These are phyloP conservation scores for Globisporangium camurandrum DNA, from an alignment of 352 stramenopile genomes.

Conservation along the genomic window DNA sequence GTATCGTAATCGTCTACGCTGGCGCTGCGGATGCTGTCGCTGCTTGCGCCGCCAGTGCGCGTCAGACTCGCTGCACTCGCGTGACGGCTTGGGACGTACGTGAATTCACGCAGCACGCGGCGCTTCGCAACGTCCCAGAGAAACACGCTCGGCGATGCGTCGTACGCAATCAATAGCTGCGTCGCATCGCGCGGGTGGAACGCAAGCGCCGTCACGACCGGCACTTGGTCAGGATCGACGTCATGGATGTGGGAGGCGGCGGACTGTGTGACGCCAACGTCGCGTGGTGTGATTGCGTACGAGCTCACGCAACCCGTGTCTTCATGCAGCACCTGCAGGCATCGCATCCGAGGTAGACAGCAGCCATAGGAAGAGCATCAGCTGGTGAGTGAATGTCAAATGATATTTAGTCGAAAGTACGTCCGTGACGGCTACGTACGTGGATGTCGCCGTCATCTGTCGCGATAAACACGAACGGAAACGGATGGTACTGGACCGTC, in stretches of 20 bases:
- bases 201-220: slow-evolving; percentile 41
- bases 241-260: too few species aligned
- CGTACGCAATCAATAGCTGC: slow-evolving; percentile 56
- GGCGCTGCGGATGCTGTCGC: not conserved
- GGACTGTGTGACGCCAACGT: slow-evolving; percentile 23
- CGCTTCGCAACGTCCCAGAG: slow-evolving; percentile 66
- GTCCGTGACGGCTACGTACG: slow-evolving; percentile 17
- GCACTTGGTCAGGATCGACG: slow-evolving; percentile 14
- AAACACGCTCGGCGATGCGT: slow-evolving; percentile 33
- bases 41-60: too few species aligned
- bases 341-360: too few species aligned
- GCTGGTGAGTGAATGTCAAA: not conserved
- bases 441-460: slow-evolving; percentile 59
- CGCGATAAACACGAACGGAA: slow-evolving; percentile 66
- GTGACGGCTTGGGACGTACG: slow-evolving; percentile 13
- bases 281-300: slow-evolving; percentile 49
- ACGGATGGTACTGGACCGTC: slow-evolving; percentile 46
- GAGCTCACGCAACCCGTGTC: slow-evolving; percentile 59
- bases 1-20: not conserved
- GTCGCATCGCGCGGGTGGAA: slow-evolving; percentile 54
- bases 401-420: slow-evolving; percentile 1
- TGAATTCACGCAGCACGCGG: slow-evolving; percentile 43
- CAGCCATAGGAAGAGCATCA: too few species aligned
- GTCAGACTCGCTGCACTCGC: slow-evolving; percentile 6
- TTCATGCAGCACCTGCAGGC: slow-evolving; percentile 58